Evolutionary conservation across 257 asterid genomes (phyloP), one percentile per base, ranked within the genome.

Genomic region (Nicotiana knightiana): DNA sequence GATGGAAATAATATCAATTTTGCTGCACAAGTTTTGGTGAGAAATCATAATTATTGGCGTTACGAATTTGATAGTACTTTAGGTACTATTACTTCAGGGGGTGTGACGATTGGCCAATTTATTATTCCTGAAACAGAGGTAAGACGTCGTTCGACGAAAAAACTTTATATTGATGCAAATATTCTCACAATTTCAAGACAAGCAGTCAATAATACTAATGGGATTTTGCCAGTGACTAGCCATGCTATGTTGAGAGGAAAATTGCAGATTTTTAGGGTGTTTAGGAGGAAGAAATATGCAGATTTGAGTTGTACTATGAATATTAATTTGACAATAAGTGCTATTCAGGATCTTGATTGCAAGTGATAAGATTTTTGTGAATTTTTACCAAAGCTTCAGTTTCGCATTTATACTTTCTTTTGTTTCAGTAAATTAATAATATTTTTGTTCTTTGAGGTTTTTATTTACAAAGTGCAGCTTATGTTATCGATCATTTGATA

Each of bases 191-290:
- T 63, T 15, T 39, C 75, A 21, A 30, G 58, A 62, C 12, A 11
- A 57, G 21, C 65, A 0, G 24, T 13, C 9, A 32, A 35, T 24
- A 61, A 4, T 18, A 68, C 24, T 68, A 58, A 88, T 13, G 85
- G 86, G 43, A 8, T 67, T 4, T 18, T 87, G 86, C 71, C 75
- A 46, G 54, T 87, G 80, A 67, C 3, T 1, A 85, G 84, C 39
- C 80, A 80, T 67, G 87, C 91, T 4, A 80, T 48, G 62, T 11
- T 91, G 76, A 89, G 86, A 17, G 96, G 96, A 2, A 87, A 88
- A 85, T 87, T 91, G 76, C 85, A 83, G 33, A 26, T 88, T 53
- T 9, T 89, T 76, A 84, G 61, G 86, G 86, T 91, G 16, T 70
- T 91, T 1, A 84, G 85, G 81, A 90, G 75, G 89, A 86, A 39